Conservation (phyloP, 2,329 filamentous ascomycete species). For the Sporothrix curviconia region DNA sequence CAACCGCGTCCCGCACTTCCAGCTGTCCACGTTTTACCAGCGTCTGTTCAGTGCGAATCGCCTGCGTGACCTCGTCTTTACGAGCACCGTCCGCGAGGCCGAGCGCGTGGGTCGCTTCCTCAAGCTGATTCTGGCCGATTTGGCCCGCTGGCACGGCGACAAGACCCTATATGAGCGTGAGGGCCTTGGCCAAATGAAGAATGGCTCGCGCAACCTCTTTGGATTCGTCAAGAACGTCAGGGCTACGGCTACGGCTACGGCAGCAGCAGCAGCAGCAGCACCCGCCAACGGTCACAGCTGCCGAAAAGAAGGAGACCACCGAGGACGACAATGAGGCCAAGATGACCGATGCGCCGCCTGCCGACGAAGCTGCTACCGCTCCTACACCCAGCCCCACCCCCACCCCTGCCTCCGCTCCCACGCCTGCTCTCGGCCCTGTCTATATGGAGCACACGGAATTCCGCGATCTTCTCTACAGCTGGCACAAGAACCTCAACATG, state of each 20-base stretch:
- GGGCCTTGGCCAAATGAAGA: constrained; percentile 60
- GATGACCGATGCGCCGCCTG: too few species aligned
- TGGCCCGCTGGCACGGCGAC: constrained; percentile 78
- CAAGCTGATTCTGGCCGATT: constrained; percentile 70
- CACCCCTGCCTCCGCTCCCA: too few species aligned
- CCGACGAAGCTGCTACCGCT: neutral
- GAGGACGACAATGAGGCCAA: neutral
- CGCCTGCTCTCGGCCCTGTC: constrained; percentile 18
- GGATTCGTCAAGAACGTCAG: constrained; percentile 77
- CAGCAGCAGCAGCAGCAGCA: neutral
- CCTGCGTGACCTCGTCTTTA: constrained; percentile 76
- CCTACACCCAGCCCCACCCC: too few species aligned
- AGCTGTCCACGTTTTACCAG: constrained; percentile 75
- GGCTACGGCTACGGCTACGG: neutral
- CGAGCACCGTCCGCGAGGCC: constrained; percentile 82
- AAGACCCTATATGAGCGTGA: constrained; percentile 73
- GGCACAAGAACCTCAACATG: constrained; percentile 76
- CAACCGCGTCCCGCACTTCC: constrained; percentile 77
- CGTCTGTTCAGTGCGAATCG: constrained; percentile 78
- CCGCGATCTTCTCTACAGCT: constrained; percentile 76
- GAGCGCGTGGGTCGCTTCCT: constrained; percentile 91
- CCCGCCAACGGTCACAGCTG: neutral
- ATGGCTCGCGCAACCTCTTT: constrained; percentile 47
- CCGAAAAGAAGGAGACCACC: neutral
- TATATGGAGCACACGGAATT: constrained; percentile 83